Evolutionary conservation across 2,329 filamentous ascomycete genomes (phyloP).

Genomic region (Laburnicola sp.): DNA sequence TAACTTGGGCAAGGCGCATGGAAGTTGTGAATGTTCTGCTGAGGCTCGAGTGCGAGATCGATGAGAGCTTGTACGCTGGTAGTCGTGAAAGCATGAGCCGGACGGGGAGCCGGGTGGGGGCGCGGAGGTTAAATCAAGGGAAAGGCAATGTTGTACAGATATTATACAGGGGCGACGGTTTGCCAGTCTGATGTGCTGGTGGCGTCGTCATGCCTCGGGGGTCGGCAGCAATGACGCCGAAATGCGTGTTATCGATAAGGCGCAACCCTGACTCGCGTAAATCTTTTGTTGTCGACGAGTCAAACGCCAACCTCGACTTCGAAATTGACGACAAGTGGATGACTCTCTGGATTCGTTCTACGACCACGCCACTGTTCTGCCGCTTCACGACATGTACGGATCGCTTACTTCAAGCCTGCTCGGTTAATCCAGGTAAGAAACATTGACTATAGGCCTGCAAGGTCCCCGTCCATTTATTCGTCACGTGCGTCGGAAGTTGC

Average conservation of each 20-base stretch:
- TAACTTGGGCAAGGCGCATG: conserved; percentile 49
- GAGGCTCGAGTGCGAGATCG: neutral
- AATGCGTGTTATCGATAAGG: conserved; percentile 13
- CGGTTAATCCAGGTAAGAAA: too few species aligned
- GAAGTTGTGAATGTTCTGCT: conserved; percentile 18
- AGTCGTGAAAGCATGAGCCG: conserved; percentile 19
- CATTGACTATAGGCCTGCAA: too few species aligned
- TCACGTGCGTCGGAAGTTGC: too few species aligned
- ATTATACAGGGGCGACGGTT: neutral
- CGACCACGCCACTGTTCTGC: too few species aligned
- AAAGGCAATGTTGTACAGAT: neutral
- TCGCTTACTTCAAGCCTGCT: too few species aligned
- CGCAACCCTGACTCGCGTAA: conserved; percentile 17
- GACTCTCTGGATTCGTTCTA: too few species aligned
- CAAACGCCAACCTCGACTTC: neutral
- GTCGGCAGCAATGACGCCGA: too few species aligned
- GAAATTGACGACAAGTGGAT: too few species aligned
- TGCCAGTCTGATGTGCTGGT: conserved; percentile 10
- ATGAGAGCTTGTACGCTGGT: neutral
- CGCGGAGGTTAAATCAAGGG: neutral
- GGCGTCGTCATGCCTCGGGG: conserved; percentile 20
- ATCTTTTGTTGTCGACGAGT: neutral
- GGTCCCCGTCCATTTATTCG: too few species aligned
- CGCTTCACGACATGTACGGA: too few species aligned
- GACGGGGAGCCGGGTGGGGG: neutral